Base-by-base conservation (phyloP, 169 alveolate genomes). In the Plasmodium falciparum region DNA sequence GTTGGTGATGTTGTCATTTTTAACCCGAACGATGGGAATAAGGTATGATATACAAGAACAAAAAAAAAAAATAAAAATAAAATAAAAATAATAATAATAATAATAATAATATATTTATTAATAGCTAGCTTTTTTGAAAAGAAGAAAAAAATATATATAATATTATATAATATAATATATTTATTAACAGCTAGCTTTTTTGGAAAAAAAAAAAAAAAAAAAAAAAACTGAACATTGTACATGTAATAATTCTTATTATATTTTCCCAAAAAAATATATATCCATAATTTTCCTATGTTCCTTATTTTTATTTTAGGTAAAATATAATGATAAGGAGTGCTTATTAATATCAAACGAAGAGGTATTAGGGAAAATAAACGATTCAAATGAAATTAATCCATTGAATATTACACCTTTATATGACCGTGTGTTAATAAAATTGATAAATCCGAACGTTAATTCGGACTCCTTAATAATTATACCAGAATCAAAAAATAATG, bases 1-100 rank as follows among this genome's bases (percentile, higher is more conserved):
- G 74, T 83, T 69, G 83, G 83, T 49, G 91, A 83, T 52, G 71
- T 67, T 2, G 91, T 83, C 17, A 67, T 83, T 15, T 83, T 83
- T 62, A 83, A 83, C 73, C 91, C 91, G 15, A 83, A 83, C 62
- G 91, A 83, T 54, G 91, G 91, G 54, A 52, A 69, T 73, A 83
- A 83, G 58, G 91, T 83, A 83, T 69, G 26, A 9, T 52, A 4
- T 15, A 62, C 12, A 62, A 62, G 1, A 15, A 24, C 29, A 24
- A 24, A 24, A 61, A 61, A 15, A 26, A 2, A 1, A 33, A 33
- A 33, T 33, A 24, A 24, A 24, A 20, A 20, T 20, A 20, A 33
- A 33, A 33, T 33, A 24, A 24, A 24, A 20, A 20, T 20, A 20
- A 33, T 5, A 33, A 33, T 33, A 33, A 33, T 13, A 20, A 62